Conservation (phyloP, 2,329 filamentous ascomycete genomes). For the Fonsecaea pugnacius region DNA sequence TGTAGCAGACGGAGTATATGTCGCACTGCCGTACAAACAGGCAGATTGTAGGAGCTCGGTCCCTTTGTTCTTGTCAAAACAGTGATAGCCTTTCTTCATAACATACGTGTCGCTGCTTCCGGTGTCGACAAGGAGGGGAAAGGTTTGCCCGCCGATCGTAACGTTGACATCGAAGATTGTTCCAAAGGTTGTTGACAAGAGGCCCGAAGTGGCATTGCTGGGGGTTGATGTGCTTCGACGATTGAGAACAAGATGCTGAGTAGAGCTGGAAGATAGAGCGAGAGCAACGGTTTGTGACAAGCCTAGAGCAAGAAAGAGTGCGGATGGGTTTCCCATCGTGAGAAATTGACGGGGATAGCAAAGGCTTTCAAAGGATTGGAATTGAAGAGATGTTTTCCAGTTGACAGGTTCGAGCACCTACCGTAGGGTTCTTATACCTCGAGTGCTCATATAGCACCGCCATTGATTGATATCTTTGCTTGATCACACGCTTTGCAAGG, state of each 20-base stretch:
- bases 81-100: conserved; percentile 42
- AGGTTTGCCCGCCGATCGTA: conserved; percentile 41
- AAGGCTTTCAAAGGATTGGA: background rate
- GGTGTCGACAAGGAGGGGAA: conserved; percentile 52
- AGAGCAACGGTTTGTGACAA: background rate
- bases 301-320: background rate
- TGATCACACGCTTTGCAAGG: background rate
- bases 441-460: background rate
- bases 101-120: conserved; percentile 57
- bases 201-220: conserved; percentile 3
- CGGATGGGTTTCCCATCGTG: background rate
- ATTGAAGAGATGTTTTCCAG: background rate
- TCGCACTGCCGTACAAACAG: conserved; percentile 35
- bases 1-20: conserved; percentile 31
- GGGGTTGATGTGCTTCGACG: background rate
- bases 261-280: background rate
- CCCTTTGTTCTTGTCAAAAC: conserved; percentile 39
- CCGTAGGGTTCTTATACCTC: background rate
- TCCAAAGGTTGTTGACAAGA: conserved; percentile 15
- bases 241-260: conserved; percentile 16
- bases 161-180: conserved; percentile 25
- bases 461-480: background rate
- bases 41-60: conserved; percentile 17
- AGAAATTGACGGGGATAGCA: background rate
- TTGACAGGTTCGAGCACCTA: background rate